Base-by-base conservation (phyloP, 2,329 filamentous ascomycete genomes). In the Diplodia scrobiculata region DNA sequence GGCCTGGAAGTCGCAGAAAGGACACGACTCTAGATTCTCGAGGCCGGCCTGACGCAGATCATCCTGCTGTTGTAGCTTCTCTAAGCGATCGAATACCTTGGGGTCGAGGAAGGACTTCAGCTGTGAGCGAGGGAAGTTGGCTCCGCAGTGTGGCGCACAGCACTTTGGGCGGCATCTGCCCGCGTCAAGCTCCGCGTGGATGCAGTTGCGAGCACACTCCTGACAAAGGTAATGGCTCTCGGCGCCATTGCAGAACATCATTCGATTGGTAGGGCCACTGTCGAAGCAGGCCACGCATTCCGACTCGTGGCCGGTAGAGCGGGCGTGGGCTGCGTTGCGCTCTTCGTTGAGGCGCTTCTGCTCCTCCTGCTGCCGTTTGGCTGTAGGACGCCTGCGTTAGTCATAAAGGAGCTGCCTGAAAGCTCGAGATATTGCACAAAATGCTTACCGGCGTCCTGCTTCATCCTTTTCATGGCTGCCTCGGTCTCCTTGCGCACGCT, bases 1-100 rank as follows among this genome's bases (percentile, higher is more conserved):
- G 38, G 87, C 90, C 50, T 90, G 91, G 79, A 86, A 96, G 25
- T 90, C 87, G 75, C 92, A 96, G 73, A 92, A 95, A 0, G 91
- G 91, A 70, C 92, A 96, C 36, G 84, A 86, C 36, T 85, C 89
- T 1, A 96, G 83, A 68, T 88, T 86, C 48, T 92, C 87, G 41
- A 96, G 83, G 0, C 83, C 86, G 0, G 91, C 90, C 68, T 86
- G 80, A n/a, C 86, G 84, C 47, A 96, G 80, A 27, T 86, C 84
- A 19, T 88, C 84, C 71, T 90, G 86, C 74, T 91, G 87, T 73
- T 93, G 89, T 62, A 93, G 84, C 25, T 86, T 83, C 66, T 90
- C 89, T 2, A 96, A 79, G 9, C 87, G 89, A 2, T 82, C 79
- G 34, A 84, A 80, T 0, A 87, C 80, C 53, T 84, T 85, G 17